Base-by-base conservation (phyloP, 768 basidiomycete species). In the Galerina sulciceps region DNA sequence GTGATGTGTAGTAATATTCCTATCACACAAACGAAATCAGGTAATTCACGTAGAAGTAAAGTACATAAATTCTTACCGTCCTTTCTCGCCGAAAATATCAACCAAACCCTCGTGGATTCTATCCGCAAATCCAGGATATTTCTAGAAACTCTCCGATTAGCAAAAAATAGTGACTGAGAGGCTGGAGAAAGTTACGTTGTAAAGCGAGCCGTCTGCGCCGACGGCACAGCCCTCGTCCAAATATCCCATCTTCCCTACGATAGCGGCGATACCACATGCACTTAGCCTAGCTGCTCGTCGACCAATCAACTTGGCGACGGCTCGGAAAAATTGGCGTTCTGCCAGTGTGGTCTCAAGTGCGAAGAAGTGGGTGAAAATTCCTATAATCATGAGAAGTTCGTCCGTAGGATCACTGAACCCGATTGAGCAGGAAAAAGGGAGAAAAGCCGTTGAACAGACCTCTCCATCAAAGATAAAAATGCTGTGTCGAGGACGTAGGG, bases 291-390 rank as follows among this genome's bases (percentile, higher is more conserved):
- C 97, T 0, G 96, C 93, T 18, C 96, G 88, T 31, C 89, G 83
- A 20, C 94, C 94, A 40, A 96, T 92, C 51, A 97, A 82, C 67
- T 89, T 89, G 1, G 96, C 93, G 37, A 99, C 86, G 2, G 93
- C 89, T 50, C 93, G 87, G 90, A 99, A 96, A 81, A 99, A 99
- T 69, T 96, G 92, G 22, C 96, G 90, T 75, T 99, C 96, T 6
- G 94, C 93, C 26, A 96, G 81, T 1, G 96, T 99, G 22, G 97
- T 98, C 77, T 98, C 96, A 42, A 99, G 79, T 38, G 91, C 92
- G 70, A 95, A 99, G 82, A 98, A 98, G 79, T 99, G 93, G 6
- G 90, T 86, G 79, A 99, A 98, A 67, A 99, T 94, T 46, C 96
- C 96, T 68, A 97, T 93, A 71, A 95, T 87, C 86, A 96, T 97